These are phyloP conservation scores for Scedosporium dehoogii DNA, from an alignment of 2,329 filamentous ascomycete species.

Conservation along the genomic window DNA sequence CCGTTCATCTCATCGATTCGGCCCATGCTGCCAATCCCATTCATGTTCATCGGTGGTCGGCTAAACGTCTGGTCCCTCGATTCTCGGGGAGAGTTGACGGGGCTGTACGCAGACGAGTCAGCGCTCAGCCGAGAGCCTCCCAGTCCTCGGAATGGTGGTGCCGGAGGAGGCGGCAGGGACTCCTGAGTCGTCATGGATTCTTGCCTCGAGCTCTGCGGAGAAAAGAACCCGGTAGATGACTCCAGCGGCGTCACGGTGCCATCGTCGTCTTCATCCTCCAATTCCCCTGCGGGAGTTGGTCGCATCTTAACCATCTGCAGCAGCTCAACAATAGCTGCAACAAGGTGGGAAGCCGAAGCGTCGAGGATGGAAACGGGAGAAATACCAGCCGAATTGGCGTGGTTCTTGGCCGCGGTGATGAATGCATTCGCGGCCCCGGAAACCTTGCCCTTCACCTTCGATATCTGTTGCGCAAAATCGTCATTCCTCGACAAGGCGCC, in stretches of 20 bases:
- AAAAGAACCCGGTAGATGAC: constrained; percentile 56
- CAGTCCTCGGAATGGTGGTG: constrained; percentile 48
- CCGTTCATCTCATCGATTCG: constrained; percentile 6
- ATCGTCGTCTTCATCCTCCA: constrained; percentile 65
- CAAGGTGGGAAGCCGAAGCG: constrained; percentile 84
- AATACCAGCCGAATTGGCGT: constrained; percentile 69
- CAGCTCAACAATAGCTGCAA: constrained; percentile 76
- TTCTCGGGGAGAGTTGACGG: constrained; percentile 57
- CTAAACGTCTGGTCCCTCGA: constrained; percentile 30
- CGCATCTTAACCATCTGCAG: constrained; percentile 77
- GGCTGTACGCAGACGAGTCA: constrained; percentile 67
- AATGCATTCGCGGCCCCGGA: constrained; percentile 93
- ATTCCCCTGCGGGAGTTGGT: constrained; percentile 60
- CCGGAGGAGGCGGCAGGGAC: constrained; percentile 31
- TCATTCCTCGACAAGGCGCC: constrained; percentile 31
- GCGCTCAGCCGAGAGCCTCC: constrained; percentile 46
- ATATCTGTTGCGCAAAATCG: constrained; percentile 43
- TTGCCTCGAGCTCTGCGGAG: constrained; percentile 36
- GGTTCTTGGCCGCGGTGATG: constrained; percentile 91
- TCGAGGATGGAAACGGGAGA: constrained; percentile 91
- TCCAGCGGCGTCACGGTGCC: constrained; percentile 55
- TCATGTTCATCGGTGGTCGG: constrained; percentile 1
- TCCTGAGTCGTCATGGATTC: constrained; percentile 20
- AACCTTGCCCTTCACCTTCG: constrained; percentile 68
- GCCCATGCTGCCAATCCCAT: background rate